Percentiles rank a stretch among this genome's conserved stretches.
Conservation (phyloP, 2,329 filamentous ascomycete genomes). For the Lecanicillium sp. region DNA sequence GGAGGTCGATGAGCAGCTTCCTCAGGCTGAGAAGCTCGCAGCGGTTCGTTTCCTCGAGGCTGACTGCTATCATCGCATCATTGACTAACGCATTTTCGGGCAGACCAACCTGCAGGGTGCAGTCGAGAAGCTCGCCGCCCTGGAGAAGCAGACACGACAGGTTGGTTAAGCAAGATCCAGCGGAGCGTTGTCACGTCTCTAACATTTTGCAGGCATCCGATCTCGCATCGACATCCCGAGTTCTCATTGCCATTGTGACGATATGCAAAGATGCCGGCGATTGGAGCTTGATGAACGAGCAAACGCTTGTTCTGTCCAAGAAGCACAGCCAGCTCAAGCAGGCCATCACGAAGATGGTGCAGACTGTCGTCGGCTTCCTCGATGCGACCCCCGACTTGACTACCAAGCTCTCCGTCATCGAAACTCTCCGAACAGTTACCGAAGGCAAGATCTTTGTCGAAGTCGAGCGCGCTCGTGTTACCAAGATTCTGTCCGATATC, state of each 20-base stretch:
- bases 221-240: slow-evolving; percentile 85
- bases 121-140: slow-evolving; percentile 81
- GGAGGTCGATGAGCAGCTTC: slow-evolving; percentile 86
- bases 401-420: slow-evolving; percentile 87
- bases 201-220: slow-evolving; percentile 69
- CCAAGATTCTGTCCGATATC: slow-evolving; percentile 91
- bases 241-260: slow-evolving; percentile 82
- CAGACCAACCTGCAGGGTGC: slow-evolving; percentile 75
- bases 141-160: slow-evolving; percentile 98
- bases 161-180: slow-evolving; percentile 36
- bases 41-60: slow-evolving; percentile 53
- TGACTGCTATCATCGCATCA: neutral
- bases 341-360: slow-evolving; percentile 97
- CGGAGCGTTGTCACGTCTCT: slow-evolving; percentile 14
- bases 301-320: slow-evolving; percentile 92
- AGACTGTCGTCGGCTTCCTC: slow-evolving; percentile 88
- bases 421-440: slow-evolving; percentile 90
- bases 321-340: slow-evolving; percentile 99
- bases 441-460: slow-evolving; percentile 99
- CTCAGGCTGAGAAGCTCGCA: slow-evolving; percentile 83
- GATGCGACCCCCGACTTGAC: slow-evolving; percentile 78
- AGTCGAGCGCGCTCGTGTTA: slow-evolving; percentile 92
- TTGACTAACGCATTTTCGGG: slow-evolving; percentile 10
- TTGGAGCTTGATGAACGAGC: slow-evolving; percentile 93
- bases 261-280: slow-evolving; percentile 89